These are phyloP conservation scores for Rhodotorula sphaerocarpa DNA, from an alignment of 768 basidiomycete genomes.

Conservation along the genomic window DNA sequence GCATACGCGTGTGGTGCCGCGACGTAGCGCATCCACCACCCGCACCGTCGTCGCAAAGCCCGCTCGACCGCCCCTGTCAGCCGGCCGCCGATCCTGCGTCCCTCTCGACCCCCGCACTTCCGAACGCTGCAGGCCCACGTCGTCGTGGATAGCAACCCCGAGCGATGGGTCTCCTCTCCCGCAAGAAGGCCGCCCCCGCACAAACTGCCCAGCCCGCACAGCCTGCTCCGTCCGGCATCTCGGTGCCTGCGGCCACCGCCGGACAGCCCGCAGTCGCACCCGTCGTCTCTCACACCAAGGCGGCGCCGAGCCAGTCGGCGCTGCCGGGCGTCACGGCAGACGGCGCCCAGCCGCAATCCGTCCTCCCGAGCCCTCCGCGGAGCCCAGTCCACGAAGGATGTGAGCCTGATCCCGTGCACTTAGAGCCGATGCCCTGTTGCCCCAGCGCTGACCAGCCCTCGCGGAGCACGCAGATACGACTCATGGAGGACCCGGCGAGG, in stretches of 20 bases:
- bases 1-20: too few relatives aligned
- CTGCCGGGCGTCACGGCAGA: conserved; percentile 1
- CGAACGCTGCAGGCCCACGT: too few relatives aligned
- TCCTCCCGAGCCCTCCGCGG: conserved; percentile 28
- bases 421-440: too few relatives aligned
- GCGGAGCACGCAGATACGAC: background rate
- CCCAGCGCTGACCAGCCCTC: background rate
- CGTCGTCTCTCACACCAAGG: conserved; percentile 17
- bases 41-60: too few relatives aligned
- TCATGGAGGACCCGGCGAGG: conserved; percentile 8
- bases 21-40: too few relatives aligned
- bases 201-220: conserved; percentile 11
- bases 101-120: too few relatives aligned
- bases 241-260: background rate
- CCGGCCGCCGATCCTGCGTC: too few relatives aligned
- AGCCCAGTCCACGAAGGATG: conserved; percentile 25
- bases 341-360: conserved; percentile 1
- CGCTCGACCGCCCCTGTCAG: too few relatives aligned
- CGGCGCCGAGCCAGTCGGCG: background rate
- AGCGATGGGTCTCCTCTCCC: conserved; percentile 30
- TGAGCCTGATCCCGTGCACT: background rate
- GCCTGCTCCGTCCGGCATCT: conserved; percentile 2
- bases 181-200: conserved; percentile 20
- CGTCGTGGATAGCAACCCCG: background rate
- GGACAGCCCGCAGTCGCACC: too few relatives aligned